phyloP scores from a whole-genome alignment of 163 green algal genomes.

The Chlamydomonas reinhardtii region DNA sequence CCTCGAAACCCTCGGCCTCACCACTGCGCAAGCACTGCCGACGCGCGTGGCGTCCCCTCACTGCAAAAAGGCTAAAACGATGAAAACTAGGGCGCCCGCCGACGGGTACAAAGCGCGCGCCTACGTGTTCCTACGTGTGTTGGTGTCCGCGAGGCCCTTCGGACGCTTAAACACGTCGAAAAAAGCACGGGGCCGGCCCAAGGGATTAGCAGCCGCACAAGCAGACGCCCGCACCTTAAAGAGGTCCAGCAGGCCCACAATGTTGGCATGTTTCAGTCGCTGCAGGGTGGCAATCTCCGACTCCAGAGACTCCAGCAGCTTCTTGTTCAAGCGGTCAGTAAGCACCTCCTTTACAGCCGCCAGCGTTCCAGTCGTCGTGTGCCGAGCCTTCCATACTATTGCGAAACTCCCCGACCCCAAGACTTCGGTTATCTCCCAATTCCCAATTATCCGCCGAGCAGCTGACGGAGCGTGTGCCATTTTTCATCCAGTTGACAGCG shows the following conservation, averaged over 20 bases:
- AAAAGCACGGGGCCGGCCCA: too few relatives aligned
- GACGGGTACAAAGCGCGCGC: too few relatives aligned
- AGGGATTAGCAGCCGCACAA: too few relatives aligned
- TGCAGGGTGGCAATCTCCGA: conserved; percentile 91
- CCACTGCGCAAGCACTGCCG: too few relatives aligned
- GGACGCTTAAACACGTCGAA: too few relatives aligned
- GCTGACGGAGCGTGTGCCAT: not conserved
- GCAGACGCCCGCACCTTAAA: conserved; percentile 71
- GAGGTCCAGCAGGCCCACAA: conserved; percentile 91
- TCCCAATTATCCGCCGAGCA: conserved; percentile 57
- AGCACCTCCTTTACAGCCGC: conserved; percentile 97
- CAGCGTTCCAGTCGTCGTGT: conserved; percentile 64
- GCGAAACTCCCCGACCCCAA: conserved; percentile 93
- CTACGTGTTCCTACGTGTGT: too few relatives aligned
- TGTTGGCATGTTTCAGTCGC: conserved; percentile 87
- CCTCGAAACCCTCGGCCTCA: too few relatives aligned
- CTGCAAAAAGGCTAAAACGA: too few relatives aligned
- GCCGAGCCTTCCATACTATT: conserved; percentile 90
- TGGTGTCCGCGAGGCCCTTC: too few relatives aligned
- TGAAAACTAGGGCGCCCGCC: too few relatives aligned
- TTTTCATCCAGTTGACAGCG: not conserved
- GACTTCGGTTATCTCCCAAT: conserved; percentile 80
- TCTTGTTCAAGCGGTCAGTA: conserved; percentile 86
- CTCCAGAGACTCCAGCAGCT: conserved; percentile 92
- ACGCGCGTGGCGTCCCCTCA: too few relatives aligned